Evolutionary conservation across 257 asterid genomes (phyloP).

Genomic region (Lavandula angustifolia): DNA sequence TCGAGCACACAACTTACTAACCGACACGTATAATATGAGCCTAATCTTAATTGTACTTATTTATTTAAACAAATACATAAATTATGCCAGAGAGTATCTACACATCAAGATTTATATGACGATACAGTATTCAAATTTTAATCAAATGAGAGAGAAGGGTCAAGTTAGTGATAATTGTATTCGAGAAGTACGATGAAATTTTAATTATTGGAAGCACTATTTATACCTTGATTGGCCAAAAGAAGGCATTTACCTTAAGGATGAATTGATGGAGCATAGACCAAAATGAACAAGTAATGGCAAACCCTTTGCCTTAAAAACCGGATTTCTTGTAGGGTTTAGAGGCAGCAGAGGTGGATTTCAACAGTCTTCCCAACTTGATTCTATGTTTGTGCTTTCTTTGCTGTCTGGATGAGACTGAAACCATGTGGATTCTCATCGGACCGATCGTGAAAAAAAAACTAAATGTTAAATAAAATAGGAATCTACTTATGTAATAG

Average conservation of each 20-base stretch:
- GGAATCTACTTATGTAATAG: too few species aligned
- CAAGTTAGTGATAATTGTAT: slow-evolving; percentile 16
- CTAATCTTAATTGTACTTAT: too few species aligned
- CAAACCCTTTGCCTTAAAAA: slow-evolving; percentile 27
- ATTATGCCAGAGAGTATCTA: too few species aligned
- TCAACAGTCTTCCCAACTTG: slow-evolving; percentile 47
- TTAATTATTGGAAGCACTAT: slow-evolving; percentile 19
- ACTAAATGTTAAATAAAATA: too few species aligned
- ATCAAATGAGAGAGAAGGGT: slow-evolving; percentile 10
- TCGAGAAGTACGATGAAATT: slow-evolving; percentile 32
- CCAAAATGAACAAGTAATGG: slow-evolving; percentile 23
- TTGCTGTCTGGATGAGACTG: slow-evolving; percentile 15
- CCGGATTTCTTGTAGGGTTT: slow-evolving; percentile 43
- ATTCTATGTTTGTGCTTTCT: slow-evolving; percentile 3
- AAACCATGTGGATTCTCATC: neutral
- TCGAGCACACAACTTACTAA: too few species aligned
- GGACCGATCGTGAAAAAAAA: too few species aligned
- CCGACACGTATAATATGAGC: too few species aligned
- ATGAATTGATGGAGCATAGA: slow-evolving; percentile 22
- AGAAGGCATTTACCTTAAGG: neutral
- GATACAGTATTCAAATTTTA: too few species aligned
- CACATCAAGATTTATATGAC: too few species aligned
- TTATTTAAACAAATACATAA: too few species aligned
- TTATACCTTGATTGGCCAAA: neutral
- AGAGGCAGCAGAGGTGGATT: slow-evolving; percentile 47